phyloP scores from a whole-genome alignment of 2,329 filamentous ascomycete species.

The Trichothecium roseum region DNA sequence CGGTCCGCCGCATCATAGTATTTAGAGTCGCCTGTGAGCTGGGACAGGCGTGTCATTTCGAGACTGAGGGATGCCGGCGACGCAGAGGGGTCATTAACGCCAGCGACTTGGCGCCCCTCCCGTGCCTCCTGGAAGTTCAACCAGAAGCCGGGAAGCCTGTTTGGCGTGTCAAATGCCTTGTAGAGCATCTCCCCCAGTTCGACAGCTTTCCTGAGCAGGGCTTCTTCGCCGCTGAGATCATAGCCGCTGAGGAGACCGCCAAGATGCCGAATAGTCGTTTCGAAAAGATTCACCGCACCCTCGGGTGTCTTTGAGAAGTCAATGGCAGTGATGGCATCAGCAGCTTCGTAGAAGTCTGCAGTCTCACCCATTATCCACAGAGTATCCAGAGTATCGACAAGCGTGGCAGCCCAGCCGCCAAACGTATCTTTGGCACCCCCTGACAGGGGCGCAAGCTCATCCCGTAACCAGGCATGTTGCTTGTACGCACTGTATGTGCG shows the following conservation, averaged over 20 bases:
- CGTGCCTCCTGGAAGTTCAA: conserved; percentile 25
- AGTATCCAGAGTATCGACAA: conserved; percentile 40
- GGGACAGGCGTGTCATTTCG: conserved; percentile 62
- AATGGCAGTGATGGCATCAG: conserved; percentile 16
- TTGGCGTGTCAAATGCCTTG: conserved; percentile 43
- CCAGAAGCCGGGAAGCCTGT: conserved; percentile 36
- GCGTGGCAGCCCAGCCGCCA: conserved; percentile 50
- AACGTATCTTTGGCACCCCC: conserved; percentile 39
- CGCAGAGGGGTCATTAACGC: conserved; percentile 20
- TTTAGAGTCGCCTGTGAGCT: conserved; percentile 57
- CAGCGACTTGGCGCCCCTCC: conserved; percentile 33
- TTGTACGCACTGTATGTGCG: conserved; percentile 49
- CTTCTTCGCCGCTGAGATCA: conserved; percentile 34
- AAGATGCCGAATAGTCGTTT: conserved; percentile 44
- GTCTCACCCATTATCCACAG: conserved; percentile 33
- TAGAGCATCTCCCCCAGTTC: conserved; percentile 46
- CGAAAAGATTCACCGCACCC: conserved; percentile 38
- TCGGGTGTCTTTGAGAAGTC: conserved; percentile 38
- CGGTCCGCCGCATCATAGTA: conserved; percentile 67
- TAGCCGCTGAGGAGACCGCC: conserved; percentile 41
- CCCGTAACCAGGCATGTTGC: conserved; percentile 45
- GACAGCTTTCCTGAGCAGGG: conserved; percentile 35
- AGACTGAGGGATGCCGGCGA: conserved; percentile 51
- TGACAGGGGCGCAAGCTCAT: conserved; percentile 45
- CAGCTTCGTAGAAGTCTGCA: conserved; percentile 6